These are phyloP conservation scores for Globisporangium cederbergense DNA, from an alignment of 352 stramenopile species.

Conservation along the genomic window DNA sequence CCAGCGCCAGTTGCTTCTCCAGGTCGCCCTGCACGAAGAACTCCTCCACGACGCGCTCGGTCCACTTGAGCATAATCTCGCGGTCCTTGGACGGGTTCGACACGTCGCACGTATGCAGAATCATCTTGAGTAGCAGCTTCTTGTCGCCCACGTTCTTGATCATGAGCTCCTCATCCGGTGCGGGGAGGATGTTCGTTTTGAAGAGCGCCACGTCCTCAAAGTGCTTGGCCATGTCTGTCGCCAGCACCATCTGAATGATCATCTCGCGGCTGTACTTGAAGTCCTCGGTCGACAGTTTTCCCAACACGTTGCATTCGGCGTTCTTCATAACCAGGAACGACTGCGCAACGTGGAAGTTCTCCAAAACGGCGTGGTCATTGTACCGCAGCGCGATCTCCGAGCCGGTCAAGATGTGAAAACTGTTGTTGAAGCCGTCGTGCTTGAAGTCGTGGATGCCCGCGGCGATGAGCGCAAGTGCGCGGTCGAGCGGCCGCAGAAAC, in stretches of 20 bases:
- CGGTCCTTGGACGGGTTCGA: constrained; percentile 92
- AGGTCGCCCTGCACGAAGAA: constrained; percentile 96
- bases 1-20: constrained; percentile 88
- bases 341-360: constrained; percentile 88
- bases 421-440: constrained; percentile 90
- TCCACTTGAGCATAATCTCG: constrained; percentile 90
- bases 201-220: constrained; percentile 87
- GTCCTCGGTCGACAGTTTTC: constrained; percentile 62
- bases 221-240: constrained; percentile 90
- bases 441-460: constrained; percentile 89
- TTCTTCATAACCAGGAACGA: constrained; percentile 91
- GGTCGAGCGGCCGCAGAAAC: constrained; percentile 74
- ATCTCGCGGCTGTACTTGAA: constrained; percentile 88
- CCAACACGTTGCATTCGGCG: constrained; percentile 79
- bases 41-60: constrained; percentile 91
- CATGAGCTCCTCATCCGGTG: constrained; percentile 54
- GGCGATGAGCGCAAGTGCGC: constrained; percentile 69
- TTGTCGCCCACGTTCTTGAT: constrained; percentile 87
- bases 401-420: constrained; percentile 83
- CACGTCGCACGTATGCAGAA: constrained; percentile 92
- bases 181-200: constrained; percentile 81
- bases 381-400: constrained; percentile 87
- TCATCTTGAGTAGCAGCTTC: constrained; percentile 87
- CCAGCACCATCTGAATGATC: constrained; percentile 89
- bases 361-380: constrained; percentile 86